Conservation (phyloP, 75 land plant genomes). For the Ceratopteris richardii region DNA sequence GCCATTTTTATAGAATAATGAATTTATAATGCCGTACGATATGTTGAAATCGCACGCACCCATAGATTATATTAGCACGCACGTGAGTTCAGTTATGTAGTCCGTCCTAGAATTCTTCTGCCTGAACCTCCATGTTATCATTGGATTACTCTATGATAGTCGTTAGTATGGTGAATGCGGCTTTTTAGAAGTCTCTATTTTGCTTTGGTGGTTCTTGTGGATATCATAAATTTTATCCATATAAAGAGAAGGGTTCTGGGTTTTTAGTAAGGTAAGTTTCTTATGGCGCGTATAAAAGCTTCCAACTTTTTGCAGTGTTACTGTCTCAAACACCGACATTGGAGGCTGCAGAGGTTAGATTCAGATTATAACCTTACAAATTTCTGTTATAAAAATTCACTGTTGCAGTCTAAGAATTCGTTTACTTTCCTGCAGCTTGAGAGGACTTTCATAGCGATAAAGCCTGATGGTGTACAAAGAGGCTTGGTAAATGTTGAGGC, state of each 20-base stretch:
- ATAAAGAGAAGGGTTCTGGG: too few species aligned
- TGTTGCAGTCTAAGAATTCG: background rate
- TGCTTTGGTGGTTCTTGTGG: background rate
- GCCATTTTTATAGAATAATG: too few species aligned
- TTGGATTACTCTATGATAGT: too few species aligned
- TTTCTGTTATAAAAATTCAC: background rate
- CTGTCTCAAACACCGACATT: conserved; percentile 66
- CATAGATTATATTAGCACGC: too few species aligned
- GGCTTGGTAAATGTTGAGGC: conserved; percentile 53
- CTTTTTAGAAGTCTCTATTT: background rate
- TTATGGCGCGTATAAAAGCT: conserved; percentile 2
- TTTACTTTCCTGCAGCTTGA: conserved; percentile 47
- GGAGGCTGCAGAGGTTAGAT: conserved; percentile 78
- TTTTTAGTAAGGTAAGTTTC: too few species aligned
- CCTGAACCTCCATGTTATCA: too few species aligned
- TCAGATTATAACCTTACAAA: background rate
- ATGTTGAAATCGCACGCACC: too few species aligned
- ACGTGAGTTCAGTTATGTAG: too few species aligned
- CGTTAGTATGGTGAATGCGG: too few species aligned
- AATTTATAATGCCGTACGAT: too few species aligned
- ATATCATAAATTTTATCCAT: background rate
- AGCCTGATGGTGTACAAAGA: conserved; percentile 96
- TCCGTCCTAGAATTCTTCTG: too few species aligned
- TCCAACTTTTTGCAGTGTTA: conserved; percentile 36
- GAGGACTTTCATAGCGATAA: conserved; percentile 94